Percentiles rank a stretch among this genome's conserved stretches.
These are phyloP conservation scores for Ustilago bromivora DNA, from an alignment of 1,284 basidiomycete species.

Conservation along the genomic window DNA sequence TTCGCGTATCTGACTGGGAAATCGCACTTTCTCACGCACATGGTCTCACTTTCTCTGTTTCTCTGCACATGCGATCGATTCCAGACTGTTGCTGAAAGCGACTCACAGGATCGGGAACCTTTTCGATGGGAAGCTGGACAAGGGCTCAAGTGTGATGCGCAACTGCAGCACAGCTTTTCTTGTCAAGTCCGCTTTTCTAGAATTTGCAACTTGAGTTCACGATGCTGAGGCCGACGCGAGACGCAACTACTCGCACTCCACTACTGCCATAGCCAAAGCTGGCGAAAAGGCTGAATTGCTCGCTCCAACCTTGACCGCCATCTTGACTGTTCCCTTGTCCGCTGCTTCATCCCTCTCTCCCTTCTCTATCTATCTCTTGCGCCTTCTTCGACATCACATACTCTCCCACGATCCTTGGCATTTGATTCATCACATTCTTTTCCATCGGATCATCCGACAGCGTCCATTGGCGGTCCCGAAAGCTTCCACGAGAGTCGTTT, in stretches of 20 bases:
- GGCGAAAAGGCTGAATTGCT: not conserved
- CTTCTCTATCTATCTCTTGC: not conserved
- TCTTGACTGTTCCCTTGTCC: not conserved
- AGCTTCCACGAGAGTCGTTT: not conserved
- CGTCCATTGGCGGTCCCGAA: not conserved
- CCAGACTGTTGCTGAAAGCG: not conserved
- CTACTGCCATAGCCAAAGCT: not conserved
- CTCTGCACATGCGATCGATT: not conserved
- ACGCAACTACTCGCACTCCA: not conserved
- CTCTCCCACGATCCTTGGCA: not conserved
- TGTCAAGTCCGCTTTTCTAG: not conserved
- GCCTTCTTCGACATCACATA: not conserved
- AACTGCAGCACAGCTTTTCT: not conserved
- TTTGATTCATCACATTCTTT: not conserved
- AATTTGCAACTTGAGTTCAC: not conserved
- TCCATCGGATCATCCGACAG: not conserved
- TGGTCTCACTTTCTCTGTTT: not conserved
- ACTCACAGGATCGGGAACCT: no score
- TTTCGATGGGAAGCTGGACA: no score
- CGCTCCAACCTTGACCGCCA: not conserved
- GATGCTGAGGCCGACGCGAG: not conserved
- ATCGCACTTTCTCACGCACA: not conserved
- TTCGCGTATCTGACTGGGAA: not conserved
- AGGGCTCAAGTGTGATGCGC: not conserved
- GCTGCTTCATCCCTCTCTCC: not conserved